Conservation (phyloP, 176 grass and related monocot genomes). For the Phragmites australis region DNA sequence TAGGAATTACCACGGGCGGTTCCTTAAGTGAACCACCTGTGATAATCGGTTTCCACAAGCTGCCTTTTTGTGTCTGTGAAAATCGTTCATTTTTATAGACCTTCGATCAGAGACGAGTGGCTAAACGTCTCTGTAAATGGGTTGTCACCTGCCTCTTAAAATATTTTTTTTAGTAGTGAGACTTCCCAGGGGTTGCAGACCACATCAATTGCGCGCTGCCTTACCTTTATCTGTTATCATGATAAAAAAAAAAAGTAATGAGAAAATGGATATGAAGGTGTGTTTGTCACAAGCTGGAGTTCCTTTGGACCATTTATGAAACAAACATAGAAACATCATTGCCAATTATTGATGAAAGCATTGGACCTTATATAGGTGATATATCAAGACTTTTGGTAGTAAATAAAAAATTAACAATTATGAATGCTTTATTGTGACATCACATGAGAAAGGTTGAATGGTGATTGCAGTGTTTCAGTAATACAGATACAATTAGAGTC, state of each 20-base stretch:
- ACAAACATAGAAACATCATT: background rate
- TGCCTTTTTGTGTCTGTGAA: too few species aligned
- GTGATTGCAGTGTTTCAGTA: background rate
- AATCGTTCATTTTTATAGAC: too few species aligned
- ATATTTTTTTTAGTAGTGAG: too few species aligned
- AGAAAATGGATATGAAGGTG: background rate
- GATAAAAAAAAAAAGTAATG: conserved; percentile 2
- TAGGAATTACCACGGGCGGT: too few species aligned
- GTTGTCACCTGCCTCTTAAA: too few species aligned
- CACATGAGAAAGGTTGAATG: background rate
- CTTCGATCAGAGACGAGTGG: too few species aligned
- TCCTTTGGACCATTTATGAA: too few species aligned
- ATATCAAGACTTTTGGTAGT: background rate
- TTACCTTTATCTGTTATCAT: conserved; percentile 87
- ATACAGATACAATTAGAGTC: background rate
- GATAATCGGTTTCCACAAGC: too few species aligned
- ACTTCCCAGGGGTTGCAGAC: conserved; percentile 99
- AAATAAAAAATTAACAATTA: background rate
- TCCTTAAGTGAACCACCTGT: too few species aligned
- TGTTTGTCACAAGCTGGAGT: too few species aligned
- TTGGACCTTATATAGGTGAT: too few species aligned
- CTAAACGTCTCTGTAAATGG: too few species aligned
- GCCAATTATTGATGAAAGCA: background rate
- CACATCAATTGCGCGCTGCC: conserved; percentile 95
- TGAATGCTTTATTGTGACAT: background rate